These are phyloP conservation scores for Magnusiomyces clavatus DNA, from an alignment of 1,139 yeast genomes.

Conservation along the genomic window DNA sequence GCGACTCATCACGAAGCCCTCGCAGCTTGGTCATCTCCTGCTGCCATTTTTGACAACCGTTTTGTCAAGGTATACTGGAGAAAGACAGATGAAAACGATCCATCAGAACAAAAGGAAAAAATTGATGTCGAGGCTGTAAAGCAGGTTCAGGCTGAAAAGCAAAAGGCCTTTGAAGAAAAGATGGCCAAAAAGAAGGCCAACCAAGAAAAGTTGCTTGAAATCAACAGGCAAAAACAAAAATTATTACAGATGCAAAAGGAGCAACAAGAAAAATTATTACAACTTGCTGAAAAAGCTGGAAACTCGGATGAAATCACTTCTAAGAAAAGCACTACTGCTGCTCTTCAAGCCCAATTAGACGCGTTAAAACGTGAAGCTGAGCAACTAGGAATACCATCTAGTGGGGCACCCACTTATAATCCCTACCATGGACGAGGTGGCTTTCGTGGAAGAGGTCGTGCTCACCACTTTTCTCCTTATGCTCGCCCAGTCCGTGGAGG, in stretches of 20 bases:
- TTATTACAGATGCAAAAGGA: slow-evolving; percentile 29
- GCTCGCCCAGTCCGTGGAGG: slow-evolving; percentile 19
- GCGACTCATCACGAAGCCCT: slow-evolving; percentile 35
- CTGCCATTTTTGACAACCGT: slow-evolving; percentile 42
- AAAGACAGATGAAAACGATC: slow-evolving; percentile 16
- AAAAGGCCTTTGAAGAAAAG: slow-evolving; percentile 37
- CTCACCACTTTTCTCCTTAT: slow-evolving; percentile 23
- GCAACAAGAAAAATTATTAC: slow-evolving; percentile 28
- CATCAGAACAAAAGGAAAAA: slow-evolving; percentile 18
- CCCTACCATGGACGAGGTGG: slow-evolving; percentile 15
- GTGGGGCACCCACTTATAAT: slow-evolving; percentile 4
- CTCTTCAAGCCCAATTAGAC: slow-evolving; percentile 30
- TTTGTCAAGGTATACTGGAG: slow-evolving; percentile 43
- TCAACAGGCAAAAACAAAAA: slow-evolving; percentile 32
- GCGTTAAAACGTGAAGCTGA: slow-evolving; percentile 33
- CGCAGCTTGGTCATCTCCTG: slow-evolving; percentile 39
- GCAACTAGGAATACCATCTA: slow-evolving; percentile 23
- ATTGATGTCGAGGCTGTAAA: slow-evolving; percentile 35
- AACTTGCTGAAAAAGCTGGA: slow-evolving; percentile 24
- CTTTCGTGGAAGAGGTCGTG: slow-evolving; percentile 13
- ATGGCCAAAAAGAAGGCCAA: slow-evolving; percentile 31
- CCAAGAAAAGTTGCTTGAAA: slow-evolving; percentile 30
- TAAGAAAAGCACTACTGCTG: slow-evolving; percentile 28
- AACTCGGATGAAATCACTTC: slow-evolving; percentile 22
- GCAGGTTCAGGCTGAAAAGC: slow-evolving; percentile 35